Conservation (phyloP, 805 yeast species). For the Saturnispora bothae region DNA sequence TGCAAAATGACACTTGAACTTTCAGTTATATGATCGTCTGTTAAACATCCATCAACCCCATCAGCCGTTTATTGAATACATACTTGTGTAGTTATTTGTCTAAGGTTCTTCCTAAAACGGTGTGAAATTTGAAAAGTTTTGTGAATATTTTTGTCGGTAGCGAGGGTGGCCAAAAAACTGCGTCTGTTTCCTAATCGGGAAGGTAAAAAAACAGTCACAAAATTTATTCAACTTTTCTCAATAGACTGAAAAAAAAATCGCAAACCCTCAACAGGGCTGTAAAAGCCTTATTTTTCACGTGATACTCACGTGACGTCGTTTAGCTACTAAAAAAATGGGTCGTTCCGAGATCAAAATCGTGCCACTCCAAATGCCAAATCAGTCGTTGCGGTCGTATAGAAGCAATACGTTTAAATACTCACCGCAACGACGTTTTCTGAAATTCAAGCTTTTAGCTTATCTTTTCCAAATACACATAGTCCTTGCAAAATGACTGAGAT, state of each 20-base stretch:
- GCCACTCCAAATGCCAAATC: neutral
- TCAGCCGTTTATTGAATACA: neutral
- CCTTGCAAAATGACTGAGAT: slow-evolving; percentile 26
- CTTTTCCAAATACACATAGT: too few relatives aligned
- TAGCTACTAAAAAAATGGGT: neutral
- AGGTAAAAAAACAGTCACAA: neutral
- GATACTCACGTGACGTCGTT: neutral
- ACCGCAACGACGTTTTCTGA: neutral
- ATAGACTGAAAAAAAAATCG: neutral
- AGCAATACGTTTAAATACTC: neutral
- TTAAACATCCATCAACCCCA: too few relatives aligned
- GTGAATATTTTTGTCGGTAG: slow-evolving; percentile 1
- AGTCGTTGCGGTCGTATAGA: slow-evolving; percentile 6
- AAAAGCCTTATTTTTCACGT: neutral
- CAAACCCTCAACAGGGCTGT: neutral
- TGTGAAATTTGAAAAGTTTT: slow-evolving; percentile 7
- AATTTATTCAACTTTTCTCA: neutral
- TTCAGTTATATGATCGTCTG: too few relatives aligned
- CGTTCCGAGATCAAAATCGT: neutral
- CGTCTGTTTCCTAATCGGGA: neutral
- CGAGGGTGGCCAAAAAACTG: neutral
- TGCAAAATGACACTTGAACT: too few relatives aligned
- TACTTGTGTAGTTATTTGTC: slow-evolving; percentile 8
- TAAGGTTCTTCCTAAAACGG: slow-evolving; percentile 7
- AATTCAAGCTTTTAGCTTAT: too few relatives aligned